Evolutionary conservation across 371 early-diverging fungal genomes (phyloP).

Genomic region (Saksenaea oblongispora): DNA sequence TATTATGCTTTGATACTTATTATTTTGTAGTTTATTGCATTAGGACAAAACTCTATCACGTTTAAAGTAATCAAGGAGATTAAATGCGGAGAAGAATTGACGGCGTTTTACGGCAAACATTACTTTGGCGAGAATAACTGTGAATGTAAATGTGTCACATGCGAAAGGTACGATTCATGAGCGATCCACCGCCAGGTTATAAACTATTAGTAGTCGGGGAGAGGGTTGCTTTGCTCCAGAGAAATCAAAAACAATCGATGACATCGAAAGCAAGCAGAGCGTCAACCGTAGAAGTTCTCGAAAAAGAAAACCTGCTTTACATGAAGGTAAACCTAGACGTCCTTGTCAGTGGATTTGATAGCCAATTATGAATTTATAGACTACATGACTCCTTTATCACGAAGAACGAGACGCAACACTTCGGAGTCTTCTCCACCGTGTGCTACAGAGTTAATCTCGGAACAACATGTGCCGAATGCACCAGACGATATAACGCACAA

Average conservation of each 20-base stretch:
- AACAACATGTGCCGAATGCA: neutral
- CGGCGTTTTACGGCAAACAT: conserved; percentile 80
- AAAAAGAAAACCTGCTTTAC: conserved; percentile 31
- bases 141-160: conserved; percentile 90
- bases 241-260: conserved; percentile 12
- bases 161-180: conserved; percentile 60
- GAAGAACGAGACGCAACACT: conserved; percentile 12
- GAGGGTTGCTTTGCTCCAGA: conserved; percentile 16
- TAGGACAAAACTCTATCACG: conserved; percentile 64
- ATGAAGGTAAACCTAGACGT: conserved; percentile 28
- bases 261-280: conserved; percentile 9
- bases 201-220: conserved; percentile 16
- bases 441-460: neutral
- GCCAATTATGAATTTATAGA: neutral
- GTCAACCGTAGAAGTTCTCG: conserved; percentile 33
- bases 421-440: neutral
- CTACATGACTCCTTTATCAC: conserved; percentile 3
- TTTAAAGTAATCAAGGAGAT: conserved; percentile 82
- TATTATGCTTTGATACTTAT: neutral
- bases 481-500: neutral
- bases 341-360: neutral
- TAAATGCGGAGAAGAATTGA: conserved; percentile 84
- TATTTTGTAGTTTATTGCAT: conserved; percentile 59
- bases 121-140: conserved; percentile 89
- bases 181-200: neutral